Evolutionary conservation across 352 stramenopile genomes (phyloP).

Genomic region (Phytophthora palmivora): DNA sequence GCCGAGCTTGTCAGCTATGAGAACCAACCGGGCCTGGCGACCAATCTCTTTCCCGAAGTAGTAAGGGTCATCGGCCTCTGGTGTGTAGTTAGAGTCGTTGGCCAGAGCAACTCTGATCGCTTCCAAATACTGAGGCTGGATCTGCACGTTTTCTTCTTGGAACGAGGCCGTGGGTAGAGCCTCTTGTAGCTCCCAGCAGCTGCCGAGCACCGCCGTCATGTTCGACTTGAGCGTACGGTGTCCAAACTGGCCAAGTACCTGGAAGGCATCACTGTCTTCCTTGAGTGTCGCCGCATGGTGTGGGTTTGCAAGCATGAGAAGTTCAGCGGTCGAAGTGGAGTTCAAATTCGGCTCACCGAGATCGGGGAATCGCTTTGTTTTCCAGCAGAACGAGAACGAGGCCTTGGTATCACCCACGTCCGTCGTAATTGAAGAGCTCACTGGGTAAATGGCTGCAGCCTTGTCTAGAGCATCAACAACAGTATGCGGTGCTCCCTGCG

Average conservation of each 20-base stretch:
- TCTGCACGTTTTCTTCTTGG: conserved; percentile 34
- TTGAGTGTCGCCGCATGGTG: conserved; percentile 72
- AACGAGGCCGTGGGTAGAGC: conserved; percentile 60
- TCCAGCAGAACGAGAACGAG: conserved; percentile 68
- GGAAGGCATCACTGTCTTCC: conserved; percentile 34
- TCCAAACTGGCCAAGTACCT: conserved; percentile 57
- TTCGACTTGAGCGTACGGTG: conserved; percentile 83
- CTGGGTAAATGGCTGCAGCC: conserved; percentile 59
- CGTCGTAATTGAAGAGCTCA: conserved; percentile 48
- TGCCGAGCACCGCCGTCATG: conserved; percentile 77
- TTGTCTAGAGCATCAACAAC: conserved; percentile 52
- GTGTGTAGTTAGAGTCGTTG: conserved; percentile 77
- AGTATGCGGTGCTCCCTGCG: conserved; percentile 30
- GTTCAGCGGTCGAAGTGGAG: conserved; percentile 23
- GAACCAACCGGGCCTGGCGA: conserved; percentile 72
- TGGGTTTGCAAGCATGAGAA: conserved; percentile 83
- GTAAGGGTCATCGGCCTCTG: conserved; percentile 75
- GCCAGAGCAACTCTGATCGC: conserved; percentile 61
- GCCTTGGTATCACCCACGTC: conserved; percentile 28
- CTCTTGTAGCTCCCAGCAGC: conserved; percentile 69
- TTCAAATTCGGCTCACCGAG: conserved; percentile 30
- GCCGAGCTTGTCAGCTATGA: conserved; percentile 84
- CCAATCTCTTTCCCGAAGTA: conserved; percentile 90
- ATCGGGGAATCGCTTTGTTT: conserved; percentile 51
- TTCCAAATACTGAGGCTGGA: conserved; percentile 46